These are phyloP conservation scores for Colletotrichum phormii DNA, from an alignment of 2,329 filamentous ascomycete species.

Conservation along the genomic window DNA sequence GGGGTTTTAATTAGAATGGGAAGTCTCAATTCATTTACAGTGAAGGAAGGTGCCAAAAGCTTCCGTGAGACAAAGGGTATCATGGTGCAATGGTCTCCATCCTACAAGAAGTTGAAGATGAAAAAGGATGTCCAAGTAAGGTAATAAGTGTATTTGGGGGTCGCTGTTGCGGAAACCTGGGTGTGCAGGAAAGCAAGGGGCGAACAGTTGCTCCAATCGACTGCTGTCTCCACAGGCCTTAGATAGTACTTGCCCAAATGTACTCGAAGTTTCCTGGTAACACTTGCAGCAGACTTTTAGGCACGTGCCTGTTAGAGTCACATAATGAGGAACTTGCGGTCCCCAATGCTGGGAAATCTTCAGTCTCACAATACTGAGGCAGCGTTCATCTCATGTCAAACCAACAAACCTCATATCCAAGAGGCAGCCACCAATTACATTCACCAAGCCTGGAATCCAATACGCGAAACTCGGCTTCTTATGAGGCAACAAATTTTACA, in stretches of 20 bases:
- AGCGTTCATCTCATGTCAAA: constrained; percentile 5
- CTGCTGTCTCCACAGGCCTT: neutral
- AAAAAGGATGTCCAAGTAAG: neutral
- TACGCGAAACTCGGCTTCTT: neutral
- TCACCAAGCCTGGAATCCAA: neutral
- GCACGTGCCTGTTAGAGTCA: neutral
- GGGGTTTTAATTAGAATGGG: neutral
- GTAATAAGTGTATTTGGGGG: neutral
- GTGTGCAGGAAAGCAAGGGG: neutral
- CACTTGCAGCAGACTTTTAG: neutral
- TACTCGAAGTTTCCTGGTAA: neutral
- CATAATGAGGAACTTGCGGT: neutral
- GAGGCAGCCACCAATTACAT: constrained; percentile 12
- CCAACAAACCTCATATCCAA: neutral
- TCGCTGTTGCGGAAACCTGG: neutral
- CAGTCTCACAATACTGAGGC: neutral
- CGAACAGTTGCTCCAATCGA: neutral
- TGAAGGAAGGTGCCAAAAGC: neutral
- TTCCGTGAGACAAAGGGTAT: neutral
- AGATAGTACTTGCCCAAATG: neutral
- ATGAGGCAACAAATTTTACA: neutral
- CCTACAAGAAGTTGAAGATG: neutral
- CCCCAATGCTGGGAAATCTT: constrained; percentile 27
- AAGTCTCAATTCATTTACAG: neutral
- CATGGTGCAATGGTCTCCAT: constrained; percentile 10